Evolutionary conservation across 2,329 filamentous ascomycete species (phyloP).

Genomic region (Pyrenophora seminiperda): DNA sequence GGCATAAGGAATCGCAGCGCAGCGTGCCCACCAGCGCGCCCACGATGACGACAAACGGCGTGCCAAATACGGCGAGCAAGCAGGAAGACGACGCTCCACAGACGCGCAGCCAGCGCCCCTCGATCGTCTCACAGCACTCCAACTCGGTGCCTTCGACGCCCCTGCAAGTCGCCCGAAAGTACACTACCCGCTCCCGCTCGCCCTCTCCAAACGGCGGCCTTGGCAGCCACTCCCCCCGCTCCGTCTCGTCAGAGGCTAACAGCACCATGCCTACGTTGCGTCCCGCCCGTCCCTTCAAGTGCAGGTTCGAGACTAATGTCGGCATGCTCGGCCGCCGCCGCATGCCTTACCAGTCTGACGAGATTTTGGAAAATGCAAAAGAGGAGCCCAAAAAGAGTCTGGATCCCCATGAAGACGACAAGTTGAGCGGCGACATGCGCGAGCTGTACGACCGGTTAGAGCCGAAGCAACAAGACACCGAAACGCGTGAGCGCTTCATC

Average conservation of each 20-base stretch:
- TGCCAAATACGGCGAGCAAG: constrained; percentile 37
- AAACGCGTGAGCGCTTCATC: constrained; percentile 76
- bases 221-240: constrained; percentile 83
- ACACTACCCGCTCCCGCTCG: constrained; percentile 75
- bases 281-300: constrained; percentile 64
- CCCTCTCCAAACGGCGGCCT: constrained; percentile 77
- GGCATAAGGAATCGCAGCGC: constrained; percentile 39
- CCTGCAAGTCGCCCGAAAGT: constrained; percentile 82
- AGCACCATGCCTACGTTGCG: constrained; percentile 71
- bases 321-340: constrained; percentile 75
- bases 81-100: constrained; percentile 29
- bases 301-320: constrained; percentile 87
- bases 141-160: constrained; percentile 93
- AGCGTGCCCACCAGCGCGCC: constrained; percentile 45
- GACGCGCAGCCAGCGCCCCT: constrained; percentile 50
- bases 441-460: constrained; percentile 84
- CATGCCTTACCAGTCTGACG: constrained; percentile 91
- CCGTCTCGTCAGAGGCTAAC: constrained; percentile 87
- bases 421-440: constrained; percentile 80
- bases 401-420: constrained; percentile 49
- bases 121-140: constrained; percentile 69
- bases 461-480: constrained; percentile 78
- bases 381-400: constrained; percentile 65
- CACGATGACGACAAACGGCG: constrained; percentile 46
- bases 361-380: constrained; percentile 73